phyloP scores from a whole-genome alignment of 345 rosid species.

The Populus nigra region DNA sequence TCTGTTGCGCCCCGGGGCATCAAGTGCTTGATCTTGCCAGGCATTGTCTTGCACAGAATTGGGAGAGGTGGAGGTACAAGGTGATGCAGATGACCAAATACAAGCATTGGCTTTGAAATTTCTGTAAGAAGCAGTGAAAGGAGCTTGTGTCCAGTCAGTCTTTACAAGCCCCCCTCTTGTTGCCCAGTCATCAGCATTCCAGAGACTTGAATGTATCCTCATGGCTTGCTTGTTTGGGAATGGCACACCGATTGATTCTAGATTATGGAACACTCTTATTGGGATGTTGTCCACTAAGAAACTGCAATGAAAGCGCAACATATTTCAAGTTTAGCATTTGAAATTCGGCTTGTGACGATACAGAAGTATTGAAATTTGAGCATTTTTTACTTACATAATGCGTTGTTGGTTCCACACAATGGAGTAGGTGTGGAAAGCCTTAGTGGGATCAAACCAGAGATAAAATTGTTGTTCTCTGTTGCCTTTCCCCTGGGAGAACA shows the following conservation, averaged over 20 bases:
- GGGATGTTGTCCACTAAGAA: slow-evolving; percentile 20
- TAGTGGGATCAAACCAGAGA: slow-evolving; percentile 20
- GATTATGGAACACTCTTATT: slow-evolving; percentile 12
- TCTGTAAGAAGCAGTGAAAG: slow-evolving; percentile 7
- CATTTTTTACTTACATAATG: slow-evolving; percentile 1
- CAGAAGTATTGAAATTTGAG: neutral
- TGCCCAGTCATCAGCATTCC: slow-evolving; percentile 20
- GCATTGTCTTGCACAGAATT: neutral
- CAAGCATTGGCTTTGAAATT: slow-evolving; percentile 6
- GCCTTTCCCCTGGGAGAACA: slow-evolving; percentile 9
- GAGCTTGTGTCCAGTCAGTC: slow-evolving; percentile 16
- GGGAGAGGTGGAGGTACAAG: neutral
- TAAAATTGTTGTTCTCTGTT: slow-evolving; percentile 6
- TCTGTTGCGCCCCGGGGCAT: slow-evolving; percentile 8
- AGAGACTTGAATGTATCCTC: slow-evolving; percentile 8
- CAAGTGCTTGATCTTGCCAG: slow-evolving; percentile 7
- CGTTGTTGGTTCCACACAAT: slow-evolving; percentile 4
- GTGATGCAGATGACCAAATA: neutral
- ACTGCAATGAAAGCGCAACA: neutral
- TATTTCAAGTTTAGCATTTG: neutral
- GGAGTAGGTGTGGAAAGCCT: slow-evolving; percentile 13
- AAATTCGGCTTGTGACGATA: neutral
- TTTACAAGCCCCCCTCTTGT: slow-evolving; percentile 15
- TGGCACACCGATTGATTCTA: slow-evolving; percentile 8
- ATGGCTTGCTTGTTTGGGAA: slow-evolving; percentile 16